Base-by-base conservation (phyloP, 2,329 filamentous ascomycete species). In the Hypoxylon sp. region DNA sequence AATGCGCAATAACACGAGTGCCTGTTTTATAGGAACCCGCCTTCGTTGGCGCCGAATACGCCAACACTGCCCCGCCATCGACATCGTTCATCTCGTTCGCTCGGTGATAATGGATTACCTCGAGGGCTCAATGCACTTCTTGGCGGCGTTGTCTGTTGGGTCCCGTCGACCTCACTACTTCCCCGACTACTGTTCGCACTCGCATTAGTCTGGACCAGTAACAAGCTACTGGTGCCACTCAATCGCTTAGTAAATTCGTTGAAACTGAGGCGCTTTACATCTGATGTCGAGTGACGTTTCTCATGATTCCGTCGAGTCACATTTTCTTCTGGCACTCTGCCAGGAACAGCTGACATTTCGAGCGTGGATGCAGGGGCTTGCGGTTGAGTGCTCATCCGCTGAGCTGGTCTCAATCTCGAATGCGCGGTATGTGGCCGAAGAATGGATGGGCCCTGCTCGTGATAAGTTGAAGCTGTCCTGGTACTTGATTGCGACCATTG, bases 191-290 rank as follows among this genome's bases (percentile, higher is more conserved):
- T 87, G 69, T 79, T 78, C 65, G 78, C 79, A 67, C 82, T 84
- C 66, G 82, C 81, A 75, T 88, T 88, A 67, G 86, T 86, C 80
- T 89, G 86, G 61, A 88, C 82, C 50, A 90, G 81, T 59, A 90
- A 80, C 74, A 89, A 79, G 76, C 85, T 89, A 75, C 86, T 89
- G 57, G 87, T 89, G 76, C 85, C 89, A 72, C 87, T 90, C 59
- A 90, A 77, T 68, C 87, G 82, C 76, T 87, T 88, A 51, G 87
- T 86, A 69, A 89, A 88, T 59, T 91, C 88, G 72, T 84, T 86
- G 71, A 90, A 88, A 79, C 86, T 89, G 61, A 88, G 82, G 66
- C 86, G 83, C 80, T 89, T 90, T 51, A 80, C 80, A 75, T 85
- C 88, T 10, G 84, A 85, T 44, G 80, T 81, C 29, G 87, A 89